phyloP scores from a whole-genome alignment of 78 protist genomes.

The Trichosphaerium sp. region DNA sequence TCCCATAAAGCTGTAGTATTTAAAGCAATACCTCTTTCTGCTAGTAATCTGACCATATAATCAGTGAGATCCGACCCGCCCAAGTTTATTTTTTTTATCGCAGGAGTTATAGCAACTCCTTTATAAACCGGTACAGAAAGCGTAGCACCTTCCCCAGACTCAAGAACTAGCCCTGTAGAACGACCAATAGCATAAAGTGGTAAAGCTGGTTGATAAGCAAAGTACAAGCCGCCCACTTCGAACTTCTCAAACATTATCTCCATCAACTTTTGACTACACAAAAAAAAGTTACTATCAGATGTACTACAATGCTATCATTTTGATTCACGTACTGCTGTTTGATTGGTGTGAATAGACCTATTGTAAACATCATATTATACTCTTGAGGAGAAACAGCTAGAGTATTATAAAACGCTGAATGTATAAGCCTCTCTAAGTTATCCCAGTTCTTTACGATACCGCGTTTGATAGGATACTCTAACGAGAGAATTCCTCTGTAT shows the following conservation, averaged over 20 bases:
- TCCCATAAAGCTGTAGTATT: slow-evolving; percentile 54
- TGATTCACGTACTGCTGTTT: no score
- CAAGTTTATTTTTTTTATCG: slow-evolving; percentile 9
- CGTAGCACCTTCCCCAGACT: slow-evolving; percentile 54
- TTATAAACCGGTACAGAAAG: slow-evolving; percentile 72
- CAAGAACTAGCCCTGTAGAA: slow-evolving; percentile 65
- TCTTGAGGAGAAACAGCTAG: no score
- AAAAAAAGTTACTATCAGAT: no score
- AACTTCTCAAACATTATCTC: slow-evolving; percentile 60
- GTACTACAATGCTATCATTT: no score
- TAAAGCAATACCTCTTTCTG: slow-evolving; percentile 50
- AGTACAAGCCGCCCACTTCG: slow-evolving; percentile 26
- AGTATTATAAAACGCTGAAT: no score
- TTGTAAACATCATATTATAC: no score
- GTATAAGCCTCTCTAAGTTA: no score
- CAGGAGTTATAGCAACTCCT: slow-evolving; percentile 60
- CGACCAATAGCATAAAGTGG: slow-evolving; percentile 33
- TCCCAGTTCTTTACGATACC: no score
- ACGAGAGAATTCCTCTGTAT: no score
- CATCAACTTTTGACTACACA: slow-evolving; percentile 22
- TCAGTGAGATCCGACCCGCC: slow-evolving; percentile 68
- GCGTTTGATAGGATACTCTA: no score
- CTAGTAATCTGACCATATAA: slow-evolving; percentile 49
- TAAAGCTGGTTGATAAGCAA: slow-evolving; percentile 54
- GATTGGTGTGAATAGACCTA: no score